These are phyloP conservation scores for Kwoniella bestiolae DNA, from an alignment of 768 basidiomycete genomes.

Conservation along the genomic window DNA sequence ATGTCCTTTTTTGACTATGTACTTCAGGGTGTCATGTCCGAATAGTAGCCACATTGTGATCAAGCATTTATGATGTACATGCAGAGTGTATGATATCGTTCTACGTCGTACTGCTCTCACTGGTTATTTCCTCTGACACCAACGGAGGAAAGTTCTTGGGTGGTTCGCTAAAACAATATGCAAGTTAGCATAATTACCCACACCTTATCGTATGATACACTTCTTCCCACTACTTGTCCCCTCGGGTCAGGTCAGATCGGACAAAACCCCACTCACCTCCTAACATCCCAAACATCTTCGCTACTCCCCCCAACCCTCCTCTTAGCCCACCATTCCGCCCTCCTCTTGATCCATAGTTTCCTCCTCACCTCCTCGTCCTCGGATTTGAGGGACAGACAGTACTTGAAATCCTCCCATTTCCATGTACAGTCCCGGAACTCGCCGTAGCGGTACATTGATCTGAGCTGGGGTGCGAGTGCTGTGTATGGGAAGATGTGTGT, in stretches of 20 bases:
- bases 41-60: background rate
- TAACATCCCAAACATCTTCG: slow-evolving; percentile 91
- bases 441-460: slow-evolving; percentile 85
- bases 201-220: too few relatives aligned
- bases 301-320: slow-evolving; percentile 77
- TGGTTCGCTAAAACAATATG: slow-evolving; percentile 60
- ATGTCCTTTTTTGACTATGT: too few relatives aligned
- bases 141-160: slow-evolving; percentile 62
- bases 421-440: slow-evolving; percentile 69
- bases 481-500: background rate
- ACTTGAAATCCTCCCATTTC: slow-evolving; percentile 92
- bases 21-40: too few relatives aligned
- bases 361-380: slow-evolving; percentile 76
- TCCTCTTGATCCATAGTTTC: slow-evolving; percentile 79
- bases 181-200: too few relatives aligned
- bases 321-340: slow-evolving; percentile 94
- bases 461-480: slow-evolving; percentile 81
- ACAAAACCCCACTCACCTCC: slow-evolving; percentile 67
- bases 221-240: too few relatives aligned
- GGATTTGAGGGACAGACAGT: slow-evolving; percentile 82
- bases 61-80: background rate
- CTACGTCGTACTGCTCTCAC: slow-evolving; percentile 24
- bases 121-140: slow-evolving; percentile 25
- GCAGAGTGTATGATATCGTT: background rate
- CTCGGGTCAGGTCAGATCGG: too few relatives aligned